phyloP scores from a whole-genome alignment of 768 basidiomycete genomes.

The Termitomyces sp. region DNA sequence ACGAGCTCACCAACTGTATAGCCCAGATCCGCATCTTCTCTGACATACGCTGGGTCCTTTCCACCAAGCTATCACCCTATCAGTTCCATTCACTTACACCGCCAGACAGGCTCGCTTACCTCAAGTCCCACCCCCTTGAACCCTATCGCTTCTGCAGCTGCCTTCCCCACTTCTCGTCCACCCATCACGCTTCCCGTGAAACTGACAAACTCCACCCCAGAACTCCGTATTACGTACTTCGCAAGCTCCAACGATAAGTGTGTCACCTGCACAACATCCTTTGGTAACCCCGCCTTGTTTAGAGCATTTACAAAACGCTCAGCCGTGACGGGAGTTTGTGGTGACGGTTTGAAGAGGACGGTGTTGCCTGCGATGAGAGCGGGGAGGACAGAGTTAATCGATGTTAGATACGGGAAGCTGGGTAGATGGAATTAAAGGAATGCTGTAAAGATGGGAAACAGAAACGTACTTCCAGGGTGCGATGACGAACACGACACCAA shows the following conservation, averaged over 20 bases:
- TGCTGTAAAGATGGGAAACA: neutral
- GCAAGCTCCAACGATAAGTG: conserved; percentile 67
- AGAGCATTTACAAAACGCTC: conserved; percentile 74
- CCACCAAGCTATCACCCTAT: conserved; percentile 69
- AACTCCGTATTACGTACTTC: conserved; percentile 56
- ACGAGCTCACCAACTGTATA: conserved; percentile 85
- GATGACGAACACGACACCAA: conserved; percentile 86
- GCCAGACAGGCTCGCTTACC: conserved; percentile 33
- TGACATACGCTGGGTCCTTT: conserved; percentile 96
- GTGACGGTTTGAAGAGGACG: conserved; percentile 91
- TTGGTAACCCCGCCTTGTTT: conserved; percentile 72
- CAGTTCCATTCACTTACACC: neutral
- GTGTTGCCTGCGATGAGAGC: conserved; percentile 88
- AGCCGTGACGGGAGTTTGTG: conserved; percentile 88
- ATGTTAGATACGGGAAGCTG: conserved; percentile 86
- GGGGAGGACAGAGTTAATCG: conserved; percentile 90
- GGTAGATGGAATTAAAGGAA: neutral
- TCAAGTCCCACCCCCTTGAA: conserved; percentile 90
- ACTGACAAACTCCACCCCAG: conserved; percentile 70
- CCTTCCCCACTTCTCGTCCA: conserved; percentile 68
- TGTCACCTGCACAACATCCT: conserved; percentile 66
- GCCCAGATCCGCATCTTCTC: conserved; percentile 77
- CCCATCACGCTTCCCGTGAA: conserved; percentile 87
- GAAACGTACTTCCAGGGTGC: conserved; percentile 87
- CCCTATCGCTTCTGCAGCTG: conserved; percentile 56